Evolutionary conservation across 2,329 filamentous ascomycete genomes (phyloP), one percentile per base, ranked within the genome.

Genomic region (Aspergillus novoparasiticus): DNA sequence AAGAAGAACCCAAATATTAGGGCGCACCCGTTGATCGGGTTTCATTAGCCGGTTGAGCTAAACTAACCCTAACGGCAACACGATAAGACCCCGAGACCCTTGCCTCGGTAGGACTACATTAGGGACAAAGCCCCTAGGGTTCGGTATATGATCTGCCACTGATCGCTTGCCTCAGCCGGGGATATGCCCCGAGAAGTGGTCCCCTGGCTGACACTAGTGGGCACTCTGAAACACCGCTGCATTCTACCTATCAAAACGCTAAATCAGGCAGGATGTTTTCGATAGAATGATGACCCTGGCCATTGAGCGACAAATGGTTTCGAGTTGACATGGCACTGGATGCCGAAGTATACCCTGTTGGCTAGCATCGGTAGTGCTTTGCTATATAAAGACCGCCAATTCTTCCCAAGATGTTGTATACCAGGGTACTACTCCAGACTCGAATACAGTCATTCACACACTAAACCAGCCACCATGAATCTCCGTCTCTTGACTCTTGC

Each of bases 341-440:
- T 48, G 50, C 50, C 50, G 50, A 53, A 34, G 50, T 53, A 53
- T 53, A 53, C 50, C 50, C 50, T 53, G 50, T 34, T 48, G 45
- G 45, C 45, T 48, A 23, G 45, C 23, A 23, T 28, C 45, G 45
- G 14, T 16, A 26, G 23, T 23, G 45, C 23, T 48, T 30, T 16
- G 10, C 5, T 36, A 36, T 53, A 53, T 53, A 34, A 34, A 53
- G 50, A 34, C 14, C 12, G 23, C 45, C 45, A 6, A 8, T 4
- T 48, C 45, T 28, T 16, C 45, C 12, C 45, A 48, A 14, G 28
- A 34, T 53, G 50, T 34, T 34, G 8, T 53, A n/a, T 12, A 32
- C 14, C 14, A 26, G 50, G 1, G 10, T 5, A 48, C 14, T 19
- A 48, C 14, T 23, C 32, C 10, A 34, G 32, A 48, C 45, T 16